Evolutionary conservation across 139 green algal species (phyloP), one percentile per base, ranked within the genome.

Genomic region (Chlamydomonas schloesseri): DNA sequence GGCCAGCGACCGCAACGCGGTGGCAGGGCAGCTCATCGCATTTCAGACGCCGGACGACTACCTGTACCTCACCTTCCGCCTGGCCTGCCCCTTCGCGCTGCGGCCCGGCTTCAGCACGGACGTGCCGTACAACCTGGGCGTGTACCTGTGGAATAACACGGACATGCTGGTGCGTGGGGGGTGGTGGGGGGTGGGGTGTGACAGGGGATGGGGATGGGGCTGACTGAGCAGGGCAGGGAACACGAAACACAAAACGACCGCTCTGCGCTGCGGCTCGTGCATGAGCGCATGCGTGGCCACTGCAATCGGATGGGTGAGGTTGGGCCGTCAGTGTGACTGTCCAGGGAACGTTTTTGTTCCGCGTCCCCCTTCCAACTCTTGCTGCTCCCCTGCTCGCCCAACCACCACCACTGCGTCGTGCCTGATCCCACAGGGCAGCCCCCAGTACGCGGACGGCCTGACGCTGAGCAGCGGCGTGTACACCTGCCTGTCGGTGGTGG

Each of bases 371-470:
- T 58, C 53, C 53, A 58, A 58, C 53, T 15, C 53, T 58, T 15
- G 13, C 53, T 58, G 13, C 53, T 58, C 53, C 53, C 53, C 53
- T 58, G 13, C 53, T 58, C 53, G 13, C 53, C 53, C 53, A 23
- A n/a, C n/a, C n/a, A n/a, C n/a, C n/a, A n/a, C n/a, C n/a, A n/a
- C n/a, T n/a, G n/a, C n/a, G n/a, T n/a, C n/a, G n/a, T n/a, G n/a
- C n/a, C n/a, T n/a, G n/a, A n/a, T n/a, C 60, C 60, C 60, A 23
- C 60, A 67, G 18, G 73, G 46, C 71, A n/a, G 1, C n/a, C 50
- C 73, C 23, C 79, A 85, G 79, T 85, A 85, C 79, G 58, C 64
- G 34, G 79, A 85, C 68, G 67, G 67, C 11, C 29, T 85, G 2
- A 42, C 47, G 21, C 47, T 50, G n/a, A n/a, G 29, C 65, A 26